Conservation (phyloP, 2,329 filamentous ascomycete species). For the Pezicula carpinea region DNA sequence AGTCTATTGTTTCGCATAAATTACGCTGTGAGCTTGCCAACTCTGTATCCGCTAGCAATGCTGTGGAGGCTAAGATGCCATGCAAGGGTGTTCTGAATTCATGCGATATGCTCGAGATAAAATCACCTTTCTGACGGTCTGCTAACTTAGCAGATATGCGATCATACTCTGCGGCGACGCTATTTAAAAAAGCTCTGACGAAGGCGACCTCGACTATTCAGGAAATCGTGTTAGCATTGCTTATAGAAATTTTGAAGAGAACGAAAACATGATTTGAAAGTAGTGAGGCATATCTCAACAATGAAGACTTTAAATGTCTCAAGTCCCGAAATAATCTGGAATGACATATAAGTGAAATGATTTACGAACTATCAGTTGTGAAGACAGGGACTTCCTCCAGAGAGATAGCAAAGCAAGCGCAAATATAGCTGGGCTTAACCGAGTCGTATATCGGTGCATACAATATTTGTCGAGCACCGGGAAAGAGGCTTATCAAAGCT, state of each 20-base stretch:
- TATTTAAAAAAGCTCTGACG: slow-evolving; percentile 32
- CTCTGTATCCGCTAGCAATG: slow-evolving; percentile 42
- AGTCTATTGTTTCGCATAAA: slow-evolving; percentile 40
- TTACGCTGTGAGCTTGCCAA: slow-evolving; percentile 39
- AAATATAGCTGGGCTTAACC: slow-evolving; percentile 32
- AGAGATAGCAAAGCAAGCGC: slow-evolving; percentile 27
- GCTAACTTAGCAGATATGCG: slow-evolving; percentile 42
- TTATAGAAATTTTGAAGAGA: no score
- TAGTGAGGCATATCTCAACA: no score
- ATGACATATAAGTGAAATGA: no score
- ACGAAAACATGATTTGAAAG: no score
- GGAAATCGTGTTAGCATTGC: no score
- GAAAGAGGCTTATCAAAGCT: slow-evolving; percentile 11
- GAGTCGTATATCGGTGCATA: slow-evolving; percentile 35
- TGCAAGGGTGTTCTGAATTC: slow-evolving; percentile 56
- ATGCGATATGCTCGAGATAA: slow-evolving; percentile 54
- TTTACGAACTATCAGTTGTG: slow-evolving; percentile 18
- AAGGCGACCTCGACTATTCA: slow-evolving; percentile 30
- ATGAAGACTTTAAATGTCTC: no score
- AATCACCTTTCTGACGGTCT: slow-evolving; percentile 46
- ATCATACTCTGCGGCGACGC: slow-evolving; percentile 10
- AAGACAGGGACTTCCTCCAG: slow-evolving; percentile 25
- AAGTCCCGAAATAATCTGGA: no score
- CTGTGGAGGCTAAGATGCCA: slow-evolving; percentile 47
- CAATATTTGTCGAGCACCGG: slow-evolving; percentile 31